Base-by-base conservation (phyloP, 2,329 filamentous ascomycete species). In the Botryosphaeria dothidea region DNA sequence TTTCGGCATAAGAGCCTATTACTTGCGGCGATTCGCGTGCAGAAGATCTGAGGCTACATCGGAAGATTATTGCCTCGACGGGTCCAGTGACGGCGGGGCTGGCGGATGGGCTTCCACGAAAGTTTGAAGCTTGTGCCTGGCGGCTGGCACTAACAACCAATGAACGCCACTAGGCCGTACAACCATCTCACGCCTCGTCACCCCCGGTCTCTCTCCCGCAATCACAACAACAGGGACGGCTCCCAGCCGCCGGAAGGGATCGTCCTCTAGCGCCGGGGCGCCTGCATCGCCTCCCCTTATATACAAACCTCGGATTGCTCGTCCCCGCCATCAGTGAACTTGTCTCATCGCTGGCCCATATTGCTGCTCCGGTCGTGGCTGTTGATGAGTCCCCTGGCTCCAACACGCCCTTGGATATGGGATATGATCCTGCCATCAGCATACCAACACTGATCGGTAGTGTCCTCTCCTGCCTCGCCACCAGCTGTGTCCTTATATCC, bases 381-480 rank as follows among this genome's bases (percentile, higher is more conserved):
- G 19, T 56, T 58, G 54, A 58, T 58, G 38, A 58, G 23, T 58
- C 38, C 38, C 46, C 36, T 15, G 54, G 54, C 54, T 57, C 34
- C 36, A 19, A 36, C 17, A 27, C 7, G 19, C 23, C 23, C 45
- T 45, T 54, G 46, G 60, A 56, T 9, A 64, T 64, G 62, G 38
- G 49, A 36, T 64, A 57, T 49, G 62, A 64, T 46, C 27, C 62
- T 54, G 62, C 62, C 52, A 52, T 64, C 51, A 64, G 51, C 41
- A 27, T 72, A 31, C 70, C 71, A 27, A 71, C 70, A 13, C 64
- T 72, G 43, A 65, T 68, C 3, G 71, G 71, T 43, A 72, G 71
- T 58, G 52, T 71, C 29, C 67, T 71, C 56, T 72, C 71, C 11
- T 61, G 66, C 29, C 3, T 67, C 25, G 69, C 71, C 2, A 70